phyloP scores from a whole-genome alignment of 768 basidiomycete genomes.

The Boletus rufocinnamomeus region DNA sequence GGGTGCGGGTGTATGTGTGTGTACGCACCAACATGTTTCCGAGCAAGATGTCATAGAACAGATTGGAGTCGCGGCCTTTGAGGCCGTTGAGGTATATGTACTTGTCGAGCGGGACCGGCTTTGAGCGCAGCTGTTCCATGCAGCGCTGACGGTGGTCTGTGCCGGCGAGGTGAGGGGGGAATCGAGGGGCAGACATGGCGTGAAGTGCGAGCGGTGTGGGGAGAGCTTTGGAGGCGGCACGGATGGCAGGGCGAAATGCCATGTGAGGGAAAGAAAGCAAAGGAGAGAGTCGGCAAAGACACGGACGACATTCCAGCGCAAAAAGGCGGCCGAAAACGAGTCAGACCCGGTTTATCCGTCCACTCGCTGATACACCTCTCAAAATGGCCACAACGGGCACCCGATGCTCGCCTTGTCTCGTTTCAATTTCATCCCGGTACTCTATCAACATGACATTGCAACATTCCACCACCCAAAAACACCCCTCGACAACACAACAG shows the following conservation, averaged over 20 bases:
- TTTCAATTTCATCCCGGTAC: no score
- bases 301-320: background rate
- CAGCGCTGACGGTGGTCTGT: conserved; percentile 59
- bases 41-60: conserved; percentile 67
- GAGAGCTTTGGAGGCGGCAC: background rate
- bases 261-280: conserved; percentile 5
- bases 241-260: background rate
- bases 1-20: background rate
- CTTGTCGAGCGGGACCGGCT: conserved; percentile 58
- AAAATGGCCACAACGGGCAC: background rate
- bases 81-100: conserved; percentile 71
- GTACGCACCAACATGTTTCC: conserved; percentile 57
- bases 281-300: background rate
- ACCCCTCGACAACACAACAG: background rate
- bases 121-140: conserved; percentile 59
- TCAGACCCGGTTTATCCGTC: background rate
- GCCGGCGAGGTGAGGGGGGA: conserved; percentile 51
- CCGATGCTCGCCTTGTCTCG: background rate
- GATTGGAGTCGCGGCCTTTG: conserved; percentile 58
- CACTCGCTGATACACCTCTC: background rate
- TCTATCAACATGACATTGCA: background rate
- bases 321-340: background rate
- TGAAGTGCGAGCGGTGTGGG: background rate
- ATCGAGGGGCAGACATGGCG: conserved; percentile 33
- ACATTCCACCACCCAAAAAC: background rate